Evolutionary conservation across 495 filamentous ascomycete genomes (phyloP), one percentile per base, ranked within the genome.

Genomic region (Penicillium longicatenatum): DNA sequence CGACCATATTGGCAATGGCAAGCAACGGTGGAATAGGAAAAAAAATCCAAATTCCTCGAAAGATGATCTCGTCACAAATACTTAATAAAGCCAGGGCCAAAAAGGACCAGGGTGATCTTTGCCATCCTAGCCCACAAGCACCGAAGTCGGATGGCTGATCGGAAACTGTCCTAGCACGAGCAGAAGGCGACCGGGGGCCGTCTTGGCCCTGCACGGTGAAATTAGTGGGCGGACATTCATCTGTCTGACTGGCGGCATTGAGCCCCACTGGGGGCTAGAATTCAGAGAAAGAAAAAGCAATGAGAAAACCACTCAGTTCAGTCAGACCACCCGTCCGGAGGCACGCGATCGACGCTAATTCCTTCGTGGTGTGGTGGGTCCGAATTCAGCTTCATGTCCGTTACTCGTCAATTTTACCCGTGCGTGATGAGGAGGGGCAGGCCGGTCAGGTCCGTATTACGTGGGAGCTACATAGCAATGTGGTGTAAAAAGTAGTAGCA

Each of bases 71-170:
- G 14, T 14, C 44, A 22, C 4, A 1, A 24, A 24, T 46, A 26
- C 44, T 26, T 26, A 46, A 26, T 46, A 26, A 46, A 20, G 8
- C 44, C 6, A 11, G 47, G n/a, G 29, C 20, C 31, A 42, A 35
- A 16, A 24, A 19, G n/a, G 29, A 26, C 8, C 5, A 43, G 17
- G 37, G 16, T 17, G 43, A 56, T 57, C 55, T 35, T 57, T 44
- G 19, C 55, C 37, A 10, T 50, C 22, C 22, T 43, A 22, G 55
- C 16, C 10, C 10, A 51, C 46, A 24, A 44, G 35, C 26, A 41
- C 55, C 55, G 55, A 57, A 57, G 47, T 57, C 55, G 55, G 55
- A 50, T 37, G 35, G 42, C 21, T 19, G 11, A 35, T 21, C 44
- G 44, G 44, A 46, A 46, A 46, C 21, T 8, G 22, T 35, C 8